Base-by-base conservation (phyloP, 2,329 filamentous ascomycete genomes). In the Fusarium graminum region DNA sequence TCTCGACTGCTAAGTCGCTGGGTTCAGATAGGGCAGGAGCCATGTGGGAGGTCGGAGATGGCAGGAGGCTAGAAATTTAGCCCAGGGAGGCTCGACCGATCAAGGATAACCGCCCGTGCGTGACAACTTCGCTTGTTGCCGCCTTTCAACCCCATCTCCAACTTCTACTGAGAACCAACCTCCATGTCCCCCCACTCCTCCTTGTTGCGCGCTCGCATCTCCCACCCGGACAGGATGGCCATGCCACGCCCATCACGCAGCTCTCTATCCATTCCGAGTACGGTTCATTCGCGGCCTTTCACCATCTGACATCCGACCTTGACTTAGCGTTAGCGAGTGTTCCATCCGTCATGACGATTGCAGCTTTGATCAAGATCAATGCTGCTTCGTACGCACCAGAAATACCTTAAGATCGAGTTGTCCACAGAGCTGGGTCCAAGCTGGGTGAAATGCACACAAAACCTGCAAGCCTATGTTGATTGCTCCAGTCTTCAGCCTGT, bases 121-220 rank as follows among this genome's bases (percentile, higher is more conserved):
- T 69, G 65, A 71, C 67, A 62, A 62, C 55, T 65, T 72, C 63
- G 69, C 69, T 70, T 73, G 55, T 45, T 49, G 36, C 42, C 55
- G 54, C 57, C 67, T 70, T 57, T 47, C 54, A 65, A 64, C 52
- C 54, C 65, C 52, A 58, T 58, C 41, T 45, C 49, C 38, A 54
- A 46, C 59, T 41, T 64, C 41, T 22, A 46, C 38, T 61, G 43
- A 63, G 38, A 59, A 19, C 34, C 57, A 62, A 58, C 34, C 30
- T 46, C 59, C 61, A 52, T 52, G 36, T 65, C 58, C 26, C 41
- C 19, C 51, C 50, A 39, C 34, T 30, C 38, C 44, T 14, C 10
- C 26, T 22, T 38, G 43, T 25, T 56, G 29, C 53, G 42, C 51
- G 62, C 66, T 72, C 71, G 63, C 70, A 67, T 72, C 63, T 67